phyloP scores from a whole-genome alignment of 108 stramenopile species.

The Chaetoceros tenuissimus region DNA sequence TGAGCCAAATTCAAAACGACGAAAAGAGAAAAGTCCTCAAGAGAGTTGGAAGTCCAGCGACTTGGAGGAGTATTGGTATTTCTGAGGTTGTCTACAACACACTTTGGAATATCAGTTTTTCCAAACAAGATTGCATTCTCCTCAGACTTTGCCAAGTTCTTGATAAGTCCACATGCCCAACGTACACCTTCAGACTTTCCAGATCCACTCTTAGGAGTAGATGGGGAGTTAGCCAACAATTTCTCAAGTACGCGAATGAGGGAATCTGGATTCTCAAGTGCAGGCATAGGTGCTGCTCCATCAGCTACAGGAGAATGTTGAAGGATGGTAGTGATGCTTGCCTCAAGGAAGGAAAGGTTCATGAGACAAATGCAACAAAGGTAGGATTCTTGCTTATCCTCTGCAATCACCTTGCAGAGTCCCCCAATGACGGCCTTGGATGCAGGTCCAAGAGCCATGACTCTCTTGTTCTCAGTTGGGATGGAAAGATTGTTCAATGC shows the following conservation, averaged over 20 bases:
- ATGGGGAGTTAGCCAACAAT: conserved; percentile 77
- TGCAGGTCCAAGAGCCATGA: conserved; percentile 82
- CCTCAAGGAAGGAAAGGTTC: conserved; percentile 90
- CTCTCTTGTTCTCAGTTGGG: conserved; percentile 89
- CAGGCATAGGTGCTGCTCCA: conserved; percentile 42
- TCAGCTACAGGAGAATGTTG: conserved; percentile 72
- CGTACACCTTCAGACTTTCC: conserved; percentile 89
- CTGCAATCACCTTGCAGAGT: conserved; percentile 84
- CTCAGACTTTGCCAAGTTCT: conserved; percentile 84
- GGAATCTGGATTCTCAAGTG: conserved; percentile 77
- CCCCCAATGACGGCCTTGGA: conserved; percentile 82
- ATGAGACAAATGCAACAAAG: conserved; percentile 91
- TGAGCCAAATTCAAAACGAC: conserved; percentile 84
- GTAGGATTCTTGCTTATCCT: conserved; percentile 89
- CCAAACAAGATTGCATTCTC: conserved; percentile 83
- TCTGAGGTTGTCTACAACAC: conserved; percentile 78
- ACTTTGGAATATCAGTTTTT: conserved; percentile 83
- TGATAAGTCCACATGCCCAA: conserved; percentile 91
- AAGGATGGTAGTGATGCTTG: conserved; percentile 78
- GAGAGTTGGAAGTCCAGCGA: conserved; percentile 83
- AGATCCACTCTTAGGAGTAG: conserved; percentile 81
- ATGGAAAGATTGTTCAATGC: conserved; percentile 89
- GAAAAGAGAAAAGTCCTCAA: conserved; percentile 86
- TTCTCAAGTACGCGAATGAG: conserved; percentile 79
- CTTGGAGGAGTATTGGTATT: conserved; percentile 74